Percentiles rank a stretch among this genome's conserved stretches.
phyloP scores from a whole-genome alignment of 1,139 yeast genomes.

The Taphrina deformans region DNA sequence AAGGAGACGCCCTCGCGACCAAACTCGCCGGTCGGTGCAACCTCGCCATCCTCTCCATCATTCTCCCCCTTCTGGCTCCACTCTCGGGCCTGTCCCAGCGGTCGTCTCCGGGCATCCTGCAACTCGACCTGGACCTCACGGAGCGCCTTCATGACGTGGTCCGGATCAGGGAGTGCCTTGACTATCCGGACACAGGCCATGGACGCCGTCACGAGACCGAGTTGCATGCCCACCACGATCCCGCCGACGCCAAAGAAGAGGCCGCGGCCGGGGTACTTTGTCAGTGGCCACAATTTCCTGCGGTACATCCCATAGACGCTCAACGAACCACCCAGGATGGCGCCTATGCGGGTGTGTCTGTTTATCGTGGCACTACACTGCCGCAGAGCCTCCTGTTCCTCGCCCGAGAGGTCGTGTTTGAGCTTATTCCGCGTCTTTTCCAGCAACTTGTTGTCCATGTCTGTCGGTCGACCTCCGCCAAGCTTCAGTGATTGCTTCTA shows the following conservation, averaged over 20 bases:
- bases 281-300: conserved; percentile 23
- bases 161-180: conserved; percentile 19
- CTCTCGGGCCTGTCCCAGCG: conserved; percentile 5
- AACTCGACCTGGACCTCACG: conserved; percentile 29
- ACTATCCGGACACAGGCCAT: conserved; percentile 8
- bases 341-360: conserved; percentile 14
- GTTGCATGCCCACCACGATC: conserved; percentile 30
- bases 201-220: conserved; percentile 16
- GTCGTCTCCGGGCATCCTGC: conserved; percentile 24
- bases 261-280: conserved; percentile 18
- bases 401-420: conserved; percentile 4
- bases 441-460: conserved; percentile 16
- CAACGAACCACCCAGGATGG: conserved; percentile 17
- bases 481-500: too few relatives aligned
- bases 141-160: conserved; percentile 25
- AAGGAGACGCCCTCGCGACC: not conserved
- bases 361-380: not conserved
- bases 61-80: conserved; percentile 8
- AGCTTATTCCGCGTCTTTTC: conserved; percentile 5
- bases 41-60: not conserved
- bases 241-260: conserved; percentile 27
- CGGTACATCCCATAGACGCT: conserved; percentile 22
- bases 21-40: not conserved
- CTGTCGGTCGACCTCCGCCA: too few relatives aligned
- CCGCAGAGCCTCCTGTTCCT: conserved; percentile 15